Conservation (phyloP, 352 stramenopile species). For the Pythium insidiosum region DNA sequence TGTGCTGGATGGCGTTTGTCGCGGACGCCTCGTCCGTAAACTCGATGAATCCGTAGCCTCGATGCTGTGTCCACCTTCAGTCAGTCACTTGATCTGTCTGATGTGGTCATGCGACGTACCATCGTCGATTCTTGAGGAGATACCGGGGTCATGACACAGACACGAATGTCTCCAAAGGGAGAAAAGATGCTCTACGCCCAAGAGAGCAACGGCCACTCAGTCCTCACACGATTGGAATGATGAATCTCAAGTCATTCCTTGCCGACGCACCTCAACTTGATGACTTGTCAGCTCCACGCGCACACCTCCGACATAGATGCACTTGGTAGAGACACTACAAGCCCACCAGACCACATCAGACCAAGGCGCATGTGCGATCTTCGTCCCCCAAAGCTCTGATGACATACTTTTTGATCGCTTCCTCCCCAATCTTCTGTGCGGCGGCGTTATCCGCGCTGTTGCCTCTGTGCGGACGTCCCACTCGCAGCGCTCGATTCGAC, state of each 20-base stretch:
- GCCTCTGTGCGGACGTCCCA: slow-evolving; percentile 66
- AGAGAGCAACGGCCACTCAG: background rate
- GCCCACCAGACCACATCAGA: background rate
- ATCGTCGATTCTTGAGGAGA: slow-evolving; percentile 44
- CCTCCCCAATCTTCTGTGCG: slow-evolving; percentile 48
- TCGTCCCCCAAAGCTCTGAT: no score
- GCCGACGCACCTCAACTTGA: slow-evolving; percentile 46
- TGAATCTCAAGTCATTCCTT: background rate
- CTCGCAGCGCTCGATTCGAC: slow-evolving; percentile 58
- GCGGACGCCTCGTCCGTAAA: slow-evolving; percentile 55
- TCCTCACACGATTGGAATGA: no score
- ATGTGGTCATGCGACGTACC: slow-evolving; percentile 15
- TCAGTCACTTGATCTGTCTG: background rate
- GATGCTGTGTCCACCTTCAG: slow-evolving; percentile 23
- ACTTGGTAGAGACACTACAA: slow-evolving; percentile 58
- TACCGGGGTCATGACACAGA: slow-evolving; percentile 55
- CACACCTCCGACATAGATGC: slow-evolving; percentile 63
- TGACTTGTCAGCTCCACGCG: slow-evolving; percentile 67
- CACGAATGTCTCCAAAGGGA: slow-evolving; percentile 55
- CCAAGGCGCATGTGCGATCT: background rate
- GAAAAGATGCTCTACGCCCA: slow-evolving; percentile 62
- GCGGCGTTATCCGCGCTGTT: slow-evolving; percentile 48
- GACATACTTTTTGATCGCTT: slow-evolving; percentile 72
- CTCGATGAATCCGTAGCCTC: slow-evolving; percentile 69
- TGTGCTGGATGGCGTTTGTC: slow-evolving; percentile 68